Conservation (phyloP, 768 basidiomycete species). For the Tricholoma flavovirens region DNA sequence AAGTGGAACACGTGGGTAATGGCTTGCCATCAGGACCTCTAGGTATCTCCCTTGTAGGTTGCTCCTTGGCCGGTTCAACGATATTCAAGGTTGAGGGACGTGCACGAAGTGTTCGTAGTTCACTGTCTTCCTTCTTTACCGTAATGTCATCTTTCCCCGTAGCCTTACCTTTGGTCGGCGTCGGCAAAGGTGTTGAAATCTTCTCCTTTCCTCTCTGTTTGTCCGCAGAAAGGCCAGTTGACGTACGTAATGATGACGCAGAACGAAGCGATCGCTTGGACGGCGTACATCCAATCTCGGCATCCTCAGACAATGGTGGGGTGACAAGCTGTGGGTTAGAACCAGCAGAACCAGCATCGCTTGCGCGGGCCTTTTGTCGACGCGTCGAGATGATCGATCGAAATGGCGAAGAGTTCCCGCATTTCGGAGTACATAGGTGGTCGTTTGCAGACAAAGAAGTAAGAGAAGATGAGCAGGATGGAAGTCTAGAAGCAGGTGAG, state of each 20-base stretch:
- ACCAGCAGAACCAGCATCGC: conserved; percentile 8
- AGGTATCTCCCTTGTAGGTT: conserved; percentile 37
- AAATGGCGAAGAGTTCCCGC: conserved; percentile 33
- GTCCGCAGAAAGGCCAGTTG: conserved; percentile 23
- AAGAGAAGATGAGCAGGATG: conserved; percentile 35
- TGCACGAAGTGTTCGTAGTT: conserved; percentile 45
- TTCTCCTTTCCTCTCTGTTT: conserved; percentile 37
- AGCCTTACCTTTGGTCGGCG: conserved; percentile 16
- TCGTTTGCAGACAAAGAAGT: conserved; percentile 34
- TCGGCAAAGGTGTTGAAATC: conserved; percentile 27
- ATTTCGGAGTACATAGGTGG: conserved; percentile 25
- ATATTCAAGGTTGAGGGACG: conserved; percentile 36
- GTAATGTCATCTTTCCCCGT: conserved; percentile 26
- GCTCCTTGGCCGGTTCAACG: conserved; percentile 31
- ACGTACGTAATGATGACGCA: conserved; percentile 20
- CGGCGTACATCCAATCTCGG: conserved; percentile 24
- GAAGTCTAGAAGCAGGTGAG: conserved; percentile 25
- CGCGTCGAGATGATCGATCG: conserved; percentile 59
- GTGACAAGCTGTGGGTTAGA: conserved; percentile 34
- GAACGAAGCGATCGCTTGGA: conserved; percentile 30
- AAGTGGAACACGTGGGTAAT: conserved; percentile 67
- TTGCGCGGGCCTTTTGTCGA: conserved; percentile 40
- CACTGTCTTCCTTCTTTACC: conserved; percentile 48
- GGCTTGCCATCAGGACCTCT: conserved; percentile 61
- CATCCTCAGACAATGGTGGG: conserved; percentile 43